phyloP scores from a whole-genome alignment of 1,139 yeast genomes.

The Taphrina flavorubra region DNA sequence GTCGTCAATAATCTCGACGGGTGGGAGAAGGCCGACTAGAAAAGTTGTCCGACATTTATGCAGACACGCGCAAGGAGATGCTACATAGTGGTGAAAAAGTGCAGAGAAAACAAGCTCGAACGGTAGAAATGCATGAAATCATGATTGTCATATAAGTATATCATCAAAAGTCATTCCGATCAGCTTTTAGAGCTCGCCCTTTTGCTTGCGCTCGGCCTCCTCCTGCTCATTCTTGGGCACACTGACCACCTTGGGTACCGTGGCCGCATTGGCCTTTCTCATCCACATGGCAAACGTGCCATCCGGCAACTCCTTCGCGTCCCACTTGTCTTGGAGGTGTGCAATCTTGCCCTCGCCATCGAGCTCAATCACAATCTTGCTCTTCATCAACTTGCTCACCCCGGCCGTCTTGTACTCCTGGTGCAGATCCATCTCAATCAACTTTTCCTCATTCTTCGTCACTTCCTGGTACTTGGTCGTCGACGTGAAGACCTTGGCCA shows the following conservation, averaged over 20 bases:
- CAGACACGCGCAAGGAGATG: too few species aligned
- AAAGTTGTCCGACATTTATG: too few species aligned
- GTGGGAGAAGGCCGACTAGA: conserved; percentile 1
- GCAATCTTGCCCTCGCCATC: conserved; percentile 31
- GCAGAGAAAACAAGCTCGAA: too few species aligned
- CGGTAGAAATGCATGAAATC: too few species aligned
- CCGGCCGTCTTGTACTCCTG: conserved; percentile 33
- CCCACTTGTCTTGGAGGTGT: conserved; percentile 24
- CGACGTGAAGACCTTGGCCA: conserved; percentile 24
- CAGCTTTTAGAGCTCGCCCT: conserved; percentile 10
- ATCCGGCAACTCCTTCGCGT: conserved; percentile 9
- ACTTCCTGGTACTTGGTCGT: conserved; percentile 25
- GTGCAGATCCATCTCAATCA: conserved; percentile 26
- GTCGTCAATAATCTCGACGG: conserved; percentile 15
- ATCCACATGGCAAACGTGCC: conserved; percentile 22
- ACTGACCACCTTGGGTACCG: conserved; percentile 25
- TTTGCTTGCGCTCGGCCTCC: conserved; percentile 20
- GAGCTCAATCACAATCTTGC: conserved; percentile 25
- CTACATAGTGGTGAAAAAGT: too few species aligned
- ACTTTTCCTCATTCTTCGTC: conserved; percentile 21
- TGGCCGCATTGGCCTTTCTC: conserved; percentile 29
- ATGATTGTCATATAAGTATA: neutral
- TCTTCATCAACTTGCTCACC: conserved; percentile 22
- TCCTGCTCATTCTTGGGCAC: conserved; percentile 32
- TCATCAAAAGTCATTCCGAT: neutral